Evolutionary conservation across 306 rosid species (phyloP), one percentile per base, ranked within the genome.

Genomic region (Casuarina cunninghamiana): DNA sequence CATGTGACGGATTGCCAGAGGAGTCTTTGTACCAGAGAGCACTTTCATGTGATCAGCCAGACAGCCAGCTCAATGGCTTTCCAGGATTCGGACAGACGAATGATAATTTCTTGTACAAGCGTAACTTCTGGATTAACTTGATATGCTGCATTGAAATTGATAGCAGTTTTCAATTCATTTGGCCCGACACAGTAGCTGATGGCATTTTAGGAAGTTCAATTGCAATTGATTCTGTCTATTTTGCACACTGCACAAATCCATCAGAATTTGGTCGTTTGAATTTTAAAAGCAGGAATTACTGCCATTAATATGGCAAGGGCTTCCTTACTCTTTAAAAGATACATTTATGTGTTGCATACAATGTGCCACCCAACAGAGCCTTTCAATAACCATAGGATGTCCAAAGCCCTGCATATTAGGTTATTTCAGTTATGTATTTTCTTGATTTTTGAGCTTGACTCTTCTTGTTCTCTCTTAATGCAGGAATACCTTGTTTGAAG

Each of bases 41-140:
- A 48, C 63, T 67, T 73, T 83, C 87, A 1, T 16, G 74, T 54
- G 84, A 79, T 74, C 84, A 75, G 57, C 68, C 80, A 17, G 69
- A 78, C 53, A 75, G 75, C 75, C 89, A 85, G 68, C 90, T 83
- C 78, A 88, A 91, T 48, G 91, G 85, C 55, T 77, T 86, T 5
- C 87, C 83, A 2, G 86, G 87, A 77, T 88, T 89, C 49, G 88
- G 87, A 37, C 86, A 74, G 41, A 86, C 74, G 78, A 91, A 88
- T 77, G 94, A 90, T 91, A 89, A 86, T 75, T 90, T 86, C 96
- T 79, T 93, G 97, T 92, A 92, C 86, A 79, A 70, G 81, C 87
- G 70, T 88, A 85, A 90, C 91, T 77, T 87, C 90, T 91, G 93
- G 86, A 88, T 83, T 89, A 77, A 69, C 89, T 86, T 87, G 86